Evolutionary conservation across 164 flowering plant genomes (phyloP).

Genomic region (Chimonanthus praecox): DNA sequence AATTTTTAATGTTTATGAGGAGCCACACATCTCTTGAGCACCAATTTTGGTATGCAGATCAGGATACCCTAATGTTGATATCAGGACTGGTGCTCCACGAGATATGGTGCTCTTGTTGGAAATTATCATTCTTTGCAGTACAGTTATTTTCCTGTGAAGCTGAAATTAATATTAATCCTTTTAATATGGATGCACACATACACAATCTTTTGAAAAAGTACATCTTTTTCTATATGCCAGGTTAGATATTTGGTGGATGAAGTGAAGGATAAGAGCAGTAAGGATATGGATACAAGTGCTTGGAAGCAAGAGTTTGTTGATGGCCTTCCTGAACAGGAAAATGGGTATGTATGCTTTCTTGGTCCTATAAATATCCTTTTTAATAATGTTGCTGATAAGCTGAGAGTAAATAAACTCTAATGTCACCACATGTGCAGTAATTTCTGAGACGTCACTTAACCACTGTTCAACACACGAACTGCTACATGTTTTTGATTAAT

Average conservation of each 20-base stretch:
- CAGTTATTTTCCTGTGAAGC: neutral
- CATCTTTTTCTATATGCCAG: constrained; percentile 31
- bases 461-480: no score
- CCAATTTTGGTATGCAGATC: no score
- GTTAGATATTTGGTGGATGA: constrained; percentile 76
- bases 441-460: no score
- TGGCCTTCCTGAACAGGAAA: constrained; percentile 78
- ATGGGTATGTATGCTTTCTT: constrained; percentile 48
- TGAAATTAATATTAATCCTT: neutral
- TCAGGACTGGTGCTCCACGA: neutral
- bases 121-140: no score
- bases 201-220: no score
- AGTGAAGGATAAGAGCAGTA: constrained; percentile 78
- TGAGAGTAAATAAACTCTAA: neutral
- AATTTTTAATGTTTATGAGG: no score
- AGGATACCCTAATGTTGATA: neutral
- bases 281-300: constrained; percentile 55
- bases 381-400: neutral
- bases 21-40: no score
- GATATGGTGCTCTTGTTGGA: neutral
- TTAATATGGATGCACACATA: neutral
- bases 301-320: constrained; percentile 74
- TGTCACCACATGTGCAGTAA: no score
- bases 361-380: neutral
- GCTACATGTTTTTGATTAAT: no score